A percentile compares a stretch with the other conserved stretches of the same genome.
These are phyloP conservation scores for Myriangium duriaei DNA, from an alignment of 2,329 filamentous ascomycete genomes.

Conservation along the genomic window DNA sequence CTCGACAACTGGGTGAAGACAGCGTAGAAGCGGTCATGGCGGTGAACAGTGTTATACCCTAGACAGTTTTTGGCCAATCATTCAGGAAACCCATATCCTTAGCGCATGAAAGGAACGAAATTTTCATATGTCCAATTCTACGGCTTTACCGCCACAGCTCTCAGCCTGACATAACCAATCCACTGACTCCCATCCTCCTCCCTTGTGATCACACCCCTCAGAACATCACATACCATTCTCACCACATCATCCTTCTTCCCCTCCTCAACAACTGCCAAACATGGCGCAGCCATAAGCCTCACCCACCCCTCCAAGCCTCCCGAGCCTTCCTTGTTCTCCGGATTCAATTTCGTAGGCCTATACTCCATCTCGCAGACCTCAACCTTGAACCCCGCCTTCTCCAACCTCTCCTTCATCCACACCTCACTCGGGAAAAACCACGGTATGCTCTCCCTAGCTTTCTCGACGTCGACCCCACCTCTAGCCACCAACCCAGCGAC, in stretches of 20 bases:
- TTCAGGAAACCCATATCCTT: too few relatives aligned
- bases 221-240: conserved; percentile 40
- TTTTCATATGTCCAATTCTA: not conserved
- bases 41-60: too few relatives aligned
- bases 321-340: conserved; percentile 23
- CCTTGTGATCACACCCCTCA: conserved; percentile 43
- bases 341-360: conserved; percentile 44
- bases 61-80: too few relatives aligned
- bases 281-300: conserved; percentile 47
- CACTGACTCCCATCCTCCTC: conserved; percentile 45
- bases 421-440: conserved; percentile 61
- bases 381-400: conserved; percentile 31
- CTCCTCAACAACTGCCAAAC: conserved; percentile 42
- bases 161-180: conserved; percentile 36
- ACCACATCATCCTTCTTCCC: conserved; percentile 41
- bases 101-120: too few relatives aligned
- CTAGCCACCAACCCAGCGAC: conserved; percentile 38
- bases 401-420: conserved; percentile 38
- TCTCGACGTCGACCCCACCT: conserved; percentile 39
- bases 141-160: conserved; percentile 27
- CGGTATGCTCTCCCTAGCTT: conserved; percentile 41
- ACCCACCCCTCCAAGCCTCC: conserved; percentile 53
- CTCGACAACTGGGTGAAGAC: too few relatives aligned
- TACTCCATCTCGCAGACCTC: conserved; percentile 48
- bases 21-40: too few relatives aligned